Evolutionary conservation across 495 filamentous ascomycete genomes (phyloP).

Genomic region (Daldinia grandis): DNA sequence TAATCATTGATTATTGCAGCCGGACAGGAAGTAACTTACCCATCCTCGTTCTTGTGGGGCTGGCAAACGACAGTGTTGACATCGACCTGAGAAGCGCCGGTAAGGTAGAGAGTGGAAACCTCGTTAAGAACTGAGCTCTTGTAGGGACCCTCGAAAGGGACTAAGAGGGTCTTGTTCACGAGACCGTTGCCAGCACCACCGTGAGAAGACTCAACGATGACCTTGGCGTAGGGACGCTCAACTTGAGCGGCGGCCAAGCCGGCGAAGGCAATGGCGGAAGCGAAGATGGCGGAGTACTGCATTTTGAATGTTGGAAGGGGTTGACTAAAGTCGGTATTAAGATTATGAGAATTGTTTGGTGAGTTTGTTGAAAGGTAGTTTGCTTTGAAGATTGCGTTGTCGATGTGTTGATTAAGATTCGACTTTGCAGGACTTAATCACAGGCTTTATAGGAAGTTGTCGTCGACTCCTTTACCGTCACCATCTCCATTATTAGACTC

Average conservation of each 20-base stretch:
- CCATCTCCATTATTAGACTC: not conserved
- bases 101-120: slow-evolving; percentile 37
- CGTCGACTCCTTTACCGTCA: not conserved
- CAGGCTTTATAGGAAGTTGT: slow-evolving; percentile 25
- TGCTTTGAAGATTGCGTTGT: slow-evolving; percentile 17
- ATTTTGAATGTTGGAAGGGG: slow-evolving; percentile 29
- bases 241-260: slow-evolving; percentile 14
- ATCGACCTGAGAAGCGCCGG: not conserved
- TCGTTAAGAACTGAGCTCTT: slow-evolving; percentile 3
- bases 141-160: slow-evolving; percentile 1
- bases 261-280: slow-evolving; percentile 26
- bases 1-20: not conserved
- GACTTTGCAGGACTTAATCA: slow-evolving; percentile 8
- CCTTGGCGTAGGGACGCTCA: not conserved
- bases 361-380: slow-evolving; percentile 10
- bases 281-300: slow-evolving; percentile 30
- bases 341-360: slow-evolving; percentile 6
- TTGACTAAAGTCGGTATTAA: slow-evolving; percentile 18
- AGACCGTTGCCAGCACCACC: slow-evolving; percentile 27
- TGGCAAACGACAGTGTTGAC: slow-evolving; percentile 16
- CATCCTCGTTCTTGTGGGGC: slow-evolving; percentile 8
- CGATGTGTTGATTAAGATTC: slow-evolving; percentile 26
- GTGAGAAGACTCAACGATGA: slow-evolving; percentile 31
- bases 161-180: slow-evolving; percentile 22
- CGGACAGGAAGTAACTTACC: slow-evolving; percentile 6